A percentile compares a stretch with the other conserved stretches of the same genome.
Evolutionary conservation across 768 basidiomycete species (phyloP).

Genomic region (Amanita subjunquillea): DNA sequence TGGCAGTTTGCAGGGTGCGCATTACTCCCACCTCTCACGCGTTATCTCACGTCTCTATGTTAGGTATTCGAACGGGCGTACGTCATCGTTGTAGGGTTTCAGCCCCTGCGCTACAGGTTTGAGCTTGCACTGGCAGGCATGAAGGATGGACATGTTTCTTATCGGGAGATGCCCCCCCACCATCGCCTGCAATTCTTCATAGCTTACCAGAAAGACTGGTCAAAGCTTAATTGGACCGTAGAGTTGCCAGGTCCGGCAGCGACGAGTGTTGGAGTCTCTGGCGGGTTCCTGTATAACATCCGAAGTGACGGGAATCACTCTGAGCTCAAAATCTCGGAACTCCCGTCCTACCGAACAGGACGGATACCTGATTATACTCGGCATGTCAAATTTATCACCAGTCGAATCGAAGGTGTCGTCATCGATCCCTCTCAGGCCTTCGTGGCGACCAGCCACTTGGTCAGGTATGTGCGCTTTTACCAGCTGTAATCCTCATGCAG

Average conservation of each 20-base stretch:
- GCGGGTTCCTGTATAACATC: conserved; percentile 36
- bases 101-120: conserved; percentile 38
- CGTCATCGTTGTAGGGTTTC: conserved; percentile 33
- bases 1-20: conserved; percentile 33
- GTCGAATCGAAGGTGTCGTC: conserved; percentile 31
- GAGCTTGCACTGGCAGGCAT: conserved; percentile 40
- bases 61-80: conserved; percentile 39
- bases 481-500: not conserved
- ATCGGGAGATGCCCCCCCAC: conserved; percentile 24
- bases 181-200: conserved; percentile 34
- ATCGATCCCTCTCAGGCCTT: conserved; percentile 36
- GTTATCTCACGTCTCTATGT: conserved; percentile 5
- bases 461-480: conserved; percentile 20
- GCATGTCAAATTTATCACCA: conserved; percentile 33
- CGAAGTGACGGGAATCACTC: conserved; percentile 28
- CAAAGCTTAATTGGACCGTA: conserved; percentile 34
- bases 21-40: conserved; percentile 5
- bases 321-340: conserved; percentile 31
- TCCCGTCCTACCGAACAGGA: conserved; percentile 37
- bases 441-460: conserved; percentile 31
- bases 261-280: conserved; percentile 29
- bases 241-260: conserved; percentile 31
- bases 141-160: conserved; percentile 36
- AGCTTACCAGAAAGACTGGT: conserved; percentile 40
- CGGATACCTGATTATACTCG: conserved; percentile 32